phyloP scores from a whole-genome alignment of 2,329 filamentous ascomycete species.

The Ceratocystis cacaofunesta region DNA sequence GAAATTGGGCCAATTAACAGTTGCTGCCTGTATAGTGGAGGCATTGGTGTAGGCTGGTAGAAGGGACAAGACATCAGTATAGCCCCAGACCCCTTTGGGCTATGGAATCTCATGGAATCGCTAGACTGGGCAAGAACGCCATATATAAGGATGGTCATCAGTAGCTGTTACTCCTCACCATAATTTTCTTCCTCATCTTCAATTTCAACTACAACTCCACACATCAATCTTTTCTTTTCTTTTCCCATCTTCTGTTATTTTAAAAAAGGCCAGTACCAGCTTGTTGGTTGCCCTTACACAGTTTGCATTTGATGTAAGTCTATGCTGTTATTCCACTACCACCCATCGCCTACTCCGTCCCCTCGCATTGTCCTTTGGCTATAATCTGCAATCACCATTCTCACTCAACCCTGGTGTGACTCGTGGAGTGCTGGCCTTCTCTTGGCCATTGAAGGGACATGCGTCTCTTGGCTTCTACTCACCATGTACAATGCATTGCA shows the following conservation, averaged over 20 bases:
- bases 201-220: neutral
- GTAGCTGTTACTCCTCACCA: slow-evolving; percentile 10
- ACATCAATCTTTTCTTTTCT: slow-evolving; percentile 10
- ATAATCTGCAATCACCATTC: neutral
- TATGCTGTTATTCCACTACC: neutral
- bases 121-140: slow-evolving; percentile 5
- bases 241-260: slow-evolving; percentile 15
- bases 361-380: neutral
- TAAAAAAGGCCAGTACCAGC: slow-evolving; percentile 12
- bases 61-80: slow-evolving; percentile 12
- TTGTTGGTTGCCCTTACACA: slow-evolving; percentile 15
- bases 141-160: slow-evolving; percentile 13
- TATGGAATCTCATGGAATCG: slow-evolving; percentile 20
- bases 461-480: neutral
- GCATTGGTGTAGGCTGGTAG: slow-evolving; percentile 10
- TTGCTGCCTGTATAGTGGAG: slow-evolving; percentile 10
- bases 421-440: too few relatives aligned
- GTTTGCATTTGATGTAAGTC: slow-evolving; percentile 18
- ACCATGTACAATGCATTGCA: slow-evolving; percentile 9
- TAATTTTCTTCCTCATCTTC: slow-evolving; percentile 10
- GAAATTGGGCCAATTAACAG: slow-evolving; percentile 13
- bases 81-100: slow-evolving; percentile 11
- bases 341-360: neutral
- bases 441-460: too few relatives aligned
- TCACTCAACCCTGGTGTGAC: too few relatives aligned